A percentile compares a stretch with the other conserved stretches of the same genome.
These are phyloP conservation scores for Suhomyces bokatorum DNA, from an alignment of 1,139 yeast genomes.

Conservation along the genomic window DNA sequence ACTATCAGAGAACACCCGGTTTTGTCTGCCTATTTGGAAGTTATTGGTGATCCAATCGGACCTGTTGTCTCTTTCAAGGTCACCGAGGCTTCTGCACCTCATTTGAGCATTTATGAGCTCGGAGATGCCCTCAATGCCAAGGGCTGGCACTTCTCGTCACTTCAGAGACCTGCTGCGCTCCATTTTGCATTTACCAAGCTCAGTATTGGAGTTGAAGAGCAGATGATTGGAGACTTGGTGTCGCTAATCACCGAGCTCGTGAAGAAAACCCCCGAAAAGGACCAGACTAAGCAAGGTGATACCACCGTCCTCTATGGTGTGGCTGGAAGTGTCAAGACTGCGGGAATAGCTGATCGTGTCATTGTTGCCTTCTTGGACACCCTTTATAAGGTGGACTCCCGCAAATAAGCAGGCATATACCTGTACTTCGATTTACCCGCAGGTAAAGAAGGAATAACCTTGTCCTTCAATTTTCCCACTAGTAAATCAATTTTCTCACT, in stretches of 20 bases:
- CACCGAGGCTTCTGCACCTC: constrained; percentile 20
- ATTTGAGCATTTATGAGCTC: constrained; percentile 68
- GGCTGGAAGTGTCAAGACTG: constrained; percentile 84
- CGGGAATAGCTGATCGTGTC: constrained; percentile 79
- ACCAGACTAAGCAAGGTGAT: constrained; percentile 44
- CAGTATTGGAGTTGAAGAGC: constrained; percentile 62
- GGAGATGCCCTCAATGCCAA: constrained; percentile 64
- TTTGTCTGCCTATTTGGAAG: constrained; percentile 42
- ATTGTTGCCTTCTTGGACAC: constrained; percentile 81
- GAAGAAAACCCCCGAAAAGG: constrained; percentile 25
- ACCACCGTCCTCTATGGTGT: constrained; percentile 93
- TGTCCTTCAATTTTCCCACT: too few relatives aligned
- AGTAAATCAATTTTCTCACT: too few relatives aligned
- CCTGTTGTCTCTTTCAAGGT: constrained; percentile 82
- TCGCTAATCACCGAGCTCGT: constrained; percentile 46
- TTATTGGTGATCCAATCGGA: constrained; percentile 82
- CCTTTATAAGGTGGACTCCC: constrained; percentile 51
- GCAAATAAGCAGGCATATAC: neutral
- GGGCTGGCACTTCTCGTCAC: constrained; percentile 90
- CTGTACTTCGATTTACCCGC: too few relatives aligned
- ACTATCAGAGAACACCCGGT: constrained; percentile 43
- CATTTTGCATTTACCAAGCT: constrained; percentile 86
- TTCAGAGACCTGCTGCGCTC: constrained; percentile 87
- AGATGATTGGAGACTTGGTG: constrained; percentile 58
- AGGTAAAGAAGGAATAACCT: too few relatives aligned